These are phyloP conservation scores for Plasmodium fragile DNA, from an alignment of 169 alveolate genomes.

Conservation along the genomic window DNA sequence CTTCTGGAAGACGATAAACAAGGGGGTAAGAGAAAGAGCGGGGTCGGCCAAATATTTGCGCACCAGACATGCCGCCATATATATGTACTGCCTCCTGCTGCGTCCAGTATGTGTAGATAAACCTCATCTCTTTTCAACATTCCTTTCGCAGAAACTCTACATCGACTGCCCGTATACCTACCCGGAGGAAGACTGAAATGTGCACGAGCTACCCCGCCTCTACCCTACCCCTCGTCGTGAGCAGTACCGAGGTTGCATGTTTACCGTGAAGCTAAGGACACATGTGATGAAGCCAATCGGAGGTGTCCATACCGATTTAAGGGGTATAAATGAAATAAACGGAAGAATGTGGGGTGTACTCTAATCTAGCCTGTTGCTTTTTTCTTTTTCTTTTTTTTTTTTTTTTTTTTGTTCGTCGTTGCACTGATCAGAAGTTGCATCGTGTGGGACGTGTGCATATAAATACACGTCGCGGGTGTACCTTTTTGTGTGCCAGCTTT, in stretches of 20 bases:
- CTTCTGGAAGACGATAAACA: conserved; percentile 57
- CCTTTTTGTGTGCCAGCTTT: neutral
- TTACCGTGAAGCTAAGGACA: neutral
- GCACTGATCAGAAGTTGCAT: neutral
- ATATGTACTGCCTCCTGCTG: neutral
- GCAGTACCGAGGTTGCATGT: neutral
- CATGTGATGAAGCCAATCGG: neutral
- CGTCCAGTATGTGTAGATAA: neutral
- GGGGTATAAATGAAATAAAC: neutral
- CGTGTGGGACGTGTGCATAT: neutral
- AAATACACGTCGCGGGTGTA: neutral
- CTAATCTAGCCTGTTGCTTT: neutral
- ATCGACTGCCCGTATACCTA: conserved; percentile 72
- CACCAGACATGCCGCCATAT: neutral
- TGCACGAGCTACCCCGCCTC: neutral
- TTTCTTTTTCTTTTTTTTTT: neutral
- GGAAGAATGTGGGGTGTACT: neutral
- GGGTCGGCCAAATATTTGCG: neutral
- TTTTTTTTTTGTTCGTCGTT: neutral
- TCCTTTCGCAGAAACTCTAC: conserved; percentile 41
- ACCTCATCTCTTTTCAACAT: neutral
- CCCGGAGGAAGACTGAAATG: conserved; percentile 51
- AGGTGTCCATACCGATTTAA: neutral
- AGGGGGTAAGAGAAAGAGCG: conserved; percentile 38
- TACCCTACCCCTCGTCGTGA: neutral